Evolutionary conservation across 129 eudicot genomes (phyloP).

Genomic region (Cynara cardunculus): DNA sequence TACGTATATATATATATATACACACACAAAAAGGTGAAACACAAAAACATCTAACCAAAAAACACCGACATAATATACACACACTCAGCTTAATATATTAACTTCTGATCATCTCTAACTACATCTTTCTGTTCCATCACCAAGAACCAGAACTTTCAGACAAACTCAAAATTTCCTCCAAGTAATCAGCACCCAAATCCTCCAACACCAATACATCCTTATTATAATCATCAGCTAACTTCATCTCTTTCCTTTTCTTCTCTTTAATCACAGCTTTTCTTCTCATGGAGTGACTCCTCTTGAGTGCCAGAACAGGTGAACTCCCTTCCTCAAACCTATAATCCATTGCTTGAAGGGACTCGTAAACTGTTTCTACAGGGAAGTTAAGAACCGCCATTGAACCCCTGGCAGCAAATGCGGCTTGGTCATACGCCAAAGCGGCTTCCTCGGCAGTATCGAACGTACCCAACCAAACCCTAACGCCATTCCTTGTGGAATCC

Average conservation of each 20-base stretch:
- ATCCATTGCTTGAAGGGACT: conserved; percentile 43
- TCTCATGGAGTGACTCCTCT: conserved; percentile 31
- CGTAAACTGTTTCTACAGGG: conserved; percentile 36
- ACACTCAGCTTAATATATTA: background rate
- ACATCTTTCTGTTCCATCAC: background rate
- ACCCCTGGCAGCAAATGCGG: conserved; percentile 48
- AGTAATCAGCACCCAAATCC: conserved; percentile 37
- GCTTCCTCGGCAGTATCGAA: conserved; percentile 56
- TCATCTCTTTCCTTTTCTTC: conserved; percentile 23
- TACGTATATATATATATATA: background rate
- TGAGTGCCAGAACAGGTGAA: conserved; percentile 54
- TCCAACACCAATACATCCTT: conserved; percentile 26
- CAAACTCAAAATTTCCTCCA: conserved; percentile 21
- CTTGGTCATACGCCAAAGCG: conserved; percentile 59
- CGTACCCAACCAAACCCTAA: conserved; percentile 65
- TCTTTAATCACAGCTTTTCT: conserved; percentile 30
- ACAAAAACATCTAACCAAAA: conserved; percentile 6
- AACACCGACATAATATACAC: background rate
- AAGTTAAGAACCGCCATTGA: conserved; percentile 47
- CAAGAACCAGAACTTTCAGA: background rate
- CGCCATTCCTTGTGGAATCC: conserved; percentile 52
- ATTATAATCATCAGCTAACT: background rate
- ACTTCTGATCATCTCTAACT: background rate
- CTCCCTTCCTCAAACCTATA: conserved; percentile 29
- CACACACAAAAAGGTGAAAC: background rate